Base-by-base conservation (phyloP, 257 asterid genomes). In the Ligustrum vulgare region DNA sequence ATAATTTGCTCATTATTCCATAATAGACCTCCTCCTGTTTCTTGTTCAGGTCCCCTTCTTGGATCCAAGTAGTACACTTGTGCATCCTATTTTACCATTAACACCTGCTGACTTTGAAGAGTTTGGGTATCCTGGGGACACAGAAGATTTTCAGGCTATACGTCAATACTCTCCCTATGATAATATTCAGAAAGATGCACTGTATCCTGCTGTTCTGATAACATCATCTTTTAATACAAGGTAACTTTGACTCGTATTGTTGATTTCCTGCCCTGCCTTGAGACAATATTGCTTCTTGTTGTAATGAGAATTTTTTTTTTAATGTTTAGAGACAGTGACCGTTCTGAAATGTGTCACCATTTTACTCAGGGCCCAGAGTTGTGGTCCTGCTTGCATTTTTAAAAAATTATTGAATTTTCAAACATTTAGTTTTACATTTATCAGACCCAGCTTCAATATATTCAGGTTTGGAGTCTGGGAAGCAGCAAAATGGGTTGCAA, bases 381-480 rank as follows among this genome's bases (percentile, higher is more conserved):
- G 58, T 16, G 58, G 16, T 56, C 18, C 16, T 4, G 0, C 31
- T 6, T 4, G 12, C 12, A 56, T 56, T 6, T 7, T 20, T 56
- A 12, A 20, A 20, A 16, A 5, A 5, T 49, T 1, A 0, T 56
- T 18, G 25, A 12, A 20, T 58, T 58, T 22, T 58, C 15, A 2
- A 4, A 58, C 13, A 22, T 58, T 0, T 9, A 20, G 66, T 58
- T 58, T 58, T 58, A 28, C 32, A 22, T 58, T 58, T 22, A 9
- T 8, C 25, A 1, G 25, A 51, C 5, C 4, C 15, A 8, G 4
- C 18, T 58, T 22, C 33, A 58, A 58, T 75, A 64, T 45, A 4
- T 60, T 80, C 87, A 95, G 99, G 96, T 93, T 95, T 75, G 98
- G 98, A 67, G 96, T 93, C 49, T 93, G 97, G 98, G 98, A 93